phyloP scores from a whole-genome alignment of 2,329 filamentous ascomycete genomes.

The Aspergillus phoenicis region DNA sequence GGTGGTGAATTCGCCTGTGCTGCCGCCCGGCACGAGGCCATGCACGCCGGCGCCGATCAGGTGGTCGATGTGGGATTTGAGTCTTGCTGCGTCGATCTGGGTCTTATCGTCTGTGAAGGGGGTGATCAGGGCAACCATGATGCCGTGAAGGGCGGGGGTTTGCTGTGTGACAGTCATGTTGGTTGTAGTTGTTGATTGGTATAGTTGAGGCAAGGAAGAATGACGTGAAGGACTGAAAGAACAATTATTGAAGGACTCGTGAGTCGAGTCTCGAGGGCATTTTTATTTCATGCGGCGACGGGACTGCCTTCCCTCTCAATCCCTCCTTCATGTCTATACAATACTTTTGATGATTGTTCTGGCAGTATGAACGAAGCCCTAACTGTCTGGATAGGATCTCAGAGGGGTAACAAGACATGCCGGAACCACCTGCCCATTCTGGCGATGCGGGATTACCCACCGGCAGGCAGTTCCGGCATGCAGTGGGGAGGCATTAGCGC shows the following conservation, averaged over 20 bases:
- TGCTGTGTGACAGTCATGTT: conserved; percentile 16
- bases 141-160: conserved; percentile 35
- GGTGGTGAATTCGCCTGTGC: conserved; percentile 55
- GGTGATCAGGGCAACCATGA: conserved; percentile 54
- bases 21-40: conserved; percentile 55
- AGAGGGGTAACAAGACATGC: too few relatives aligned
- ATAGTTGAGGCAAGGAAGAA: neutral
- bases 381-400: neutral
- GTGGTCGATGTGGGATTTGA: conserved; percentile 50
- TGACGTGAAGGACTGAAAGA: neutral
- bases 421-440: neutral
- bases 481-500: neutral
- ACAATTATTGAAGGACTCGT: neutral
- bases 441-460: neutral
- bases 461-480: neutral
- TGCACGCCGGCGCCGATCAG: conserved; percentile 51
- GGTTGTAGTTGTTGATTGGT: neutral
- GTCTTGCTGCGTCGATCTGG: conserved; percentile 44
- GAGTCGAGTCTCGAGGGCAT: neutral
- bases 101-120: conserved; percentile 49
- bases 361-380: neutral
- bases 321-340: neutral
- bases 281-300: neutral
- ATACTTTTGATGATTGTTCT: too few relatives aligned
- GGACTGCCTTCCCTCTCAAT: neutral